Conservation (phyloP, 192 early-diverging fungal species). For the Glomus cerebriforme region DNA sequence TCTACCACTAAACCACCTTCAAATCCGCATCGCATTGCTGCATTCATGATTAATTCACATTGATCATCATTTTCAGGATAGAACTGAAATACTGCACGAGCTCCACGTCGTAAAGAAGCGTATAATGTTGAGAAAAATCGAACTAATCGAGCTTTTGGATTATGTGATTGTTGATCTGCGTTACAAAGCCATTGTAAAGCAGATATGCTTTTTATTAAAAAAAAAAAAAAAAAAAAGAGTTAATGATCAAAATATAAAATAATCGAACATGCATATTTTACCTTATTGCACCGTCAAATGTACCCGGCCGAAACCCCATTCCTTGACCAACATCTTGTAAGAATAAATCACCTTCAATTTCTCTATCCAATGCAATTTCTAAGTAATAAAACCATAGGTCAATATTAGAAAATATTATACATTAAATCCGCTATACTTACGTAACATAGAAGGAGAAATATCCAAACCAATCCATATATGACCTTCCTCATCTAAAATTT, state of each 20-base stretch:
- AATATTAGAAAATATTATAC: neutral
- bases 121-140: constrained; percentile 94
- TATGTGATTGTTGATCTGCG: constrained; percentile 88
- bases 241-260: neutral
- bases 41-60: constrained; percentile 87
- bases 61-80: constrained; percentile 97
- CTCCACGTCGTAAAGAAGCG: constrained; percentile 82
- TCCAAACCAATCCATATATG: constrained; percentile 98
- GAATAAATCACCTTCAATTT: constrained; percentile 93
- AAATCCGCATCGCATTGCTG: constrained; percentile 91
- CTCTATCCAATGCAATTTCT: constrained; percentile 89
- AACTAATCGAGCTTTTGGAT: constrained; percentile 77
- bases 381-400: neutral
- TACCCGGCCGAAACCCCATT: constrained; percentile 89
- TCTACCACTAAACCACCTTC: constrained; percentile 94
- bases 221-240: neutral
- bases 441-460: constrained; percentile 90
- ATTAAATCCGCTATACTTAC: constrained; percentile 32
- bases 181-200: constrained; percentile 99
- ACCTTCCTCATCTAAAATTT: constrained; percentile 93
- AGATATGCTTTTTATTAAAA: constrained; percentile 65
- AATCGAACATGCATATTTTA: constrained; percentile 33
- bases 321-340: constrained; percentile 96
- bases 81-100: constrained; percentile 97
- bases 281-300: constrained; percentile 94